A percentile compares a stretch with the other conserved stretches of the same genome.
phyloP scores from a whole-genome alignment of 371 early-diverging fungal genomes.

The Coemansia sp. region DNA sequence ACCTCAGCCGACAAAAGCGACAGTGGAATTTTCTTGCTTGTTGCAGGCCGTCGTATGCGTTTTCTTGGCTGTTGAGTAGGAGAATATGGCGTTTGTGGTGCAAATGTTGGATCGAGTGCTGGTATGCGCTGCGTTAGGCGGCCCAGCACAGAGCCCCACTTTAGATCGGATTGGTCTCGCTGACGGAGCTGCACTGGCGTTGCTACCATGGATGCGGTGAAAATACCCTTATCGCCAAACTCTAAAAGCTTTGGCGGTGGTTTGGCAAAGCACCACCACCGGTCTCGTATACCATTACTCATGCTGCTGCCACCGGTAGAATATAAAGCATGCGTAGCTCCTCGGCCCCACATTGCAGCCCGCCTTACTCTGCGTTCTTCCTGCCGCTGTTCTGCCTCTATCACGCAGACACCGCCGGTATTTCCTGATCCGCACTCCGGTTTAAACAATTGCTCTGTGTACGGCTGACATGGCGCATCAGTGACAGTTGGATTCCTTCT shows the following conservation, averaged over 20 bases:
- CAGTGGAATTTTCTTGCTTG: slow-evolving; percentile 55
- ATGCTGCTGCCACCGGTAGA: background rate
- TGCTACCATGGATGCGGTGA: background rate
- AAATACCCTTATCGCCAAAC: background rate
- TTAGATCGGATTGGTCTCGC: slow-evolving; percentile 41
- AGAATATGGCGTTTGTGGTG: background rate
- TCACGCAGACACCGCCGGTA: background rate
- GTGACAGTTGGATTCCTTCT: background rate
- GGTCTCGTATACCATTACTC: background rate
- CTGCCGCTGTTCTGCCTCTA: background rate
- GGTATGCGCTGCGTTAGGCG: background rate
- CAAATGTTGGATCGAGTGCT: background rate
- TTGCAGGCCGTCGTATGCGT: slow-evolving; percentile 29
- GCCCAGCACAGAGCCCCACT: slow-evolving; percentile 43
- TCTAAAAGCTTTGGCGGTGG: slow-evolving; percentile 12
- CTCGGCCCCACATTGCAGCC: slow-evolving; percentile 21
- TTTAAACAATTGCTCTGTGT: background rate
- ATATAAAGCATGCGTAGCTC: background rate
- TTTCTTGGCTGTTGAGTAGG: background rate
- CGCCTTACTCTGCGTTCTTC: slow-evolving; percentile 10
- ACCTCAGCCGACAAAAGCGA: slow-evolving; percentile 52
- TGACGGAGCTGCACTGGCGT: slow-evolving; percentile 14
- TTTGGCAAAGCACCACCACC: slow-evolving; percentile 39
- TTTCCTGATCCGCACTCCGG: background rate
- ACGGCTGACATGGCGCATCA: background rate